Conservation (phyloP, 441 rosid genomes). For the Pelargonium fulgidum region DNA sequence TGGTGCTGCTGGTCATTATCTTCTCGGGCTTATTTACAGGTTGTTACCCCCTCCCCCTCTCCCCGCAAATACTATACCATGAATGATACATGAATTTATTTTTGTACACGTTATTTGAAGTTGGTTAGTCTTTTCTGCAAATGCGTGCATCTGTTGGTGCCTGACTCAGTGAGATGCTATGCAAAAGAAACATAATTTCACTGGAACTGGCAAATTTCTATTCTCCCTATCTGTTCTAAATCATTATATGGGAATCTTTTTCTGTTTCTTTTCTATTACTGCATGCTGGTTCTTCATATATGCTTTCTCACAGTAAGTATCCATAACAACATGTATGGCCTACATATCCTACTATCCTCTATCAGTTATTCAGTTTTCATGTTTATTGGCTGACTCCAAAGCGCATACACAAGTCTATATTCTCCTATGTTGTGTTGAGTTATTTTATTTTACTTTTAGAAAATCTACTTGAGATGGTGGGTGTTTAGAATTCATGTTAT, state of each 20-base stretch:
- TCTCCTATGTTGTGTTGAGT: neutral
- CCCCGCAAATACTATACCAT: too few relatives aligned
- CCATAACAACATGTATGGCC: neutral
- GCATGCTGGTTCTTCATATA: neutral
- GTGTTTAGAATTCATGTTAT: too few relatives aligned
- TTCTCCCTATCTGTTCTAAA: neutral
- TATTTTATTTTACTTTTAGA: too few relatives aligned
- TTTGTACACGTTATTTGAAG: neutral
- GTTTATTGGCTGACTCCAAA: neutral
- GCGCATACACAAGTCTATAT: neutral
- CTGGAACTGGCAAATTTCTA: neutral
- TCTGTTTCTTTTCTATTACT: neutral
- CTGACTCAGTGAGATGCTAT: neutral
- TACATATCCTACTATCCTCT: neutral
- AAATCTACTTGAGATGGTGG: too few relatives aligned
- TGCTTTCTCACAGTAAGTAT: neutral
- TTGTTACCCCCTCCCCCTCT: too few relatives aligned
- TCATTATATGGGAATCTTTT: too few relatives aligned
- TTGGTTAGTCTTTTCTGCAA: neutral
- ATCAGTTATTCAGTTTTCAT: too few relatives aligned
- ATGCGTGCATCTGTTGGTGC: constrained; percentile 1
- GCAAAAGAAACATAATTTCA: neutral
- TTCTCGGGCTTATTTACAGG: constrained; percentile 56
- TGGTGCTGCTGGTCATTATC: constrained; percentile 56
- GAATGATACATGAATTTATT: too few relatives aligned